These are phyloP conservation scores for Penicillium hesseltinei DNA, from an alignment of 2,329 filamentous ascomycete species.

Conservation along the genomic window DNA sequence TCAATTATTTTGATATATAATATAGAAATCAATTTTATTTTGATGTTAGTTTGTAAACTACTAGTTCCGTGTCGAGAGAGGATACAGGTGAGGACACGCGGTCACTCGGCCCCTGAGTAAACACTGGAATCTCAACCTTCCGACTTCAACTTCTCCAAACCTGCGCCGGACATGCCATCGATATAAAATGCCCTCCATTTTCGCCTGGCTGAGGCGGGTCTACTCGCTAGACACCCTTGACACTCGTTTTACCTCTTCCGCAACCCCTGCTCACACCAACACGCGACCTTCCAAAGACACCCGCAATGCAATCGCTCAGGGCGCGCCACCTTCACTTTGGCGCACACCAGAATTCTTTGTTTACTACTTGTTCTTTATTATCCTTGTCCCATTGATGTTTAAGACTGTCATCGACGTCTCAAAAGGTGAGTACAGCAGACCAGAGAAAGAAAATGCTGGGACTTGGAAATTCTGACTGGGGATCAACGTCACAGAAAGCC, in stretches of 20 bases:
- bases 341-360: constrained; percentile 78
- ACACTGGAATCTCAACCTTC: constrained; percentile 14
- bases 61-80: background rate
- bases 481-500: constrained; percentile 58
- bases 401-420: constrained; percentile 86
- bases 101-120: constrained; percentile 19
- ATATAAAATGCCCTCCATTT: constrained; percentile 44
- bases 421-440: constrained; percentile 56
- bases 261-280: constrained; percentile 65
- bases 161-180: constrained; percentile 30
- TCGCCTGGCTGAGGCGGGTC: constrained; percentile 52
- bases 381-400: constrained; percentile 80
- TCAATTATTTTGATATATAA: background rate
- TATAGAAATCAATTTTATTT: background rate
- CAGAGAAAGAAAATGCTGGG: background rate
- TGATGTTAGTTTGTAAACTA: background rate
- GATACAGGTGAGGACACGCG: background rate
- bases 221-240: constrained; percentile 68
- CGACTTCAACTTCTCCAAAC: constrained; percentile 12
- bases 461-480: constrained; percentile 15
- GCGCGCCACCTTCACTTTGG: constrained; percentile 70
- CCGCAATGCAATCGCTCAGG: constrained; percentile 44
- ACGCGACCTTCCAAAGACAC: constrained; percentile 43
- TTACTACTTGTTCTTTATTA: constrained; percentile 69
- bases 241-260: constrained; percentile 69